Evolutionary conservation across 176 grass and related monocot species (phyloP).

Genomic region (Avena sativa): DNA sequence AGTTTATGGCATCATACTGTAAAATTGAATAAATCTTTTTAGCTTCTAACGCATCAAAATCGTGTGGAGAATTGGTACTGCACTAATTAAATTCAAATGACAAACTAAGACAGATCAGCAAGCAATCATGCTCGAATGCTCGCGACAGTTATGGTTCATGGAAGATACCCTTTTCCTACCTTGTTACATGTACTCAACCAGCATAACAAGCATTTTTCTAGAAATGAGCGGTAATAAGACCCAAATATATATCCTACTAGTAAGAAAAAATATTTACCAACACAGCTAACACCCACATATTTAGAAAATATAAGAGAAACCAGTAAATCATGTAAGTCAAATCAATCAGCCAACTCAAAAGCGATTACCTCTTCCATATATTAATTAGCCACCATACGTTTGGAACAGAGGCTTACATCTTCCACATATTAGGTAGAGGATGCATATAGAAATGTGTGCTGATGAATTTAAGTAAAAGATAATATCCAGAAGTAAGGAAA

Average conservation of each 20-base stretch:
- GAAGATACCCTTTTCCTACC: not conserved
- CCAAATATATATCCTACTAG: not conserved
- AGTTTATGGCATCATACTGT: conserved; percentile 19
- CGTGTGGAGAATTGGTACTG: not conserved
- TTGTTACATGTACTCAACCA: not conserved
- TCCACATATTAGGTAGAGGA: not conserved
- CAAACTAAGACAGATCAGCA: not conserved
- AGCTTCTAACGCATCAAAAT: not conserved
- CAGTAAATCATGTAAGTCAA: not conserved
- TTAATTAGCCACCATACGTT: not conserved
- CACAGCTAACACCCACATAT: not conserved
- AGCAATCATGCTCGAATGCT: not conserved
- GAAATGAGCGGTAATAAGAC: conserved; percentile 6
- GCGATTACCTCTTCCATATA: not conserved
- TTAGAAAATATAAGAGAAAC: not conserved
- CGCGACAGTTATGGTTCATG: not conserved
- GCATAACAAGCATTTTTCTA: not conserved
- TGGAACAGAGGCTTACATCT: not conserved
- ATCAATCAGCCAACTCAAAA: not conserved
- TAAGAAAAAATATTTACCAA: not conserved
- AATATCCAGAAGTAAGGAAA: not conserved
- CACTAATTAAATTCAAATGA: not conserved
- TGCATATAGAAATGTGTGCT: not conserved
- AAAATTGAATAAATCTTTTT: not conserved
- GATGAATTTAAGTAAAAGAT: not conserved